These are phyloP conservation scores for Cadophora sp. DNA, from an alignment of 2,329 filamentous ascomycete species.

Conservation along the genomic window DNA sequence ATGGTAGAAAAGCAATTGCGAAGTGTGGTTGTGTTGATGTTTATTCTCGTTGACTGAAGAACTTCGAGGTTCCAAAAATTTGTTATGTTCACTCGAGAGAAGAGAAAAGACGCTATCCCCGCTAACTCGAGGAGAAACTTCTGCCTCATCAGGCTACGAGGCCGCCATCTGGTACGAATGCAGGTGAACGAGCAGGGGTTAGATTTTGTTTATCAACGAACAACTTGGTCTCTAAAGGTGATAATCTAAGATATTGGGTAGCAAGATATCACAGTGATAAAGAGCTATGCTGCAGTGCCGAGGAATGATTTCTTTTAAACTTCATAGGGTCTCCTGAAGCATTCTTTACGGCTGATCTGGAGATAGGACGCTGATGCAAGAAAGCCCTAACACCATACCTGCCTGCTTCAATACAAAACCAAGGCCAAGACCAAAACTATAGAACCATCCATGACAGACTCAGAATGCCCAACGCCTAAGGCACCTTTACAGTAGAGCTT, in stretches of 20 bases:
- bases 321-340: background rate
- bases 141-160: background rate
- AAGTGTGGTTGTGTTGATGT: background rate
- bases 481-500: background rate
- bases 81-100: background rate
- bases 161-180: too few species aligned
- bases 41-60: too few species aligned
- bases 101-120: background rate
- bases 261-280: background rate
- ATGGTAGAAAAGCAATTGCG: background rate
- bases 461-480: slow-evolving; percentile 2
- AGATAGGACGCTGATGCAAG: background rate
- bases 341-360: background rate
- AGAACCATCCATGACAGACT: slow-evolving; percentile 7
- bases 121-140: background rate
- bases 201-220: too few species aligned
- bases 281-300: background rate
- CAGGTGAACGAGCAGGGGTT: background rate
- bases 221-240: too few species aligned
- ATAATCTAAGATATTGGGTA: background rate
- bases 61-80: background rate
- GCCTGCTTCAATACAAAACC: too few species aligned
- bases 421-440: background rate
- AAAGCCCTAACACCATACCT: background rate
- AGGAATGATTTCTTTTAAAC: background rate